Evolutionary conservation across 495 filamentous ascomycete genomes (phyloP), one percentile per base, ranked within the genome.

Genomic region (Xylaria scruposa): DNA sequence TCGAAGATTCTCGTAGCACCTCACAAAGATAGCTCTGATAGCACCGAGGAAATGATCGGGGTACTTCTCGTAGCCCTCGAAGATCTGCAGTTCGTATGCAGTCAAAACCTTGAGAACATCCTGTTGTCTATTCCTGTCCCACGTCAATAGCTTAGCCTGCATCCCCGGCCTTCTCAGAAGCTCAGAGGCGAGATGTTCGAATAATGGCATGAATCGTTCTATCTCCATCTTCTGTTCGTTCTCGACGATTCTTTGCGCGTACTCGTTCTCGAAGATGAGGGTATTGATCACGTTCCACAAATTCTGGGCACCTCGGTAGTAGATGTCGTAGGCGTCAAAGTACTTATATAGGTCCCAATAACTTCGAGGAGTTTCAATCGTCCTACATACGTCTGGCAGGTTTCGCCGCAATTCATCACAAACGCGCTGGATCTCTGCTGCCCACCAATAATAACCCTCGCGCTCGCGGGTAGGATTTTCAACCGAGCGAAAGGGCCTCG

Each of bases 281-380:
- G 70, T 72, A 12, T 75, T 51, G 24, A 85, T 67, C 8, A 85
- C 80, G 4, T 71, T 70, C 72, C 69, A 81, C 40, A 89, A 79
- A 68, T 90, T 90, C 26, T 71, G 70, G 0, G 81, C 77, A 6
- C 85, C 83, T 19, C 83, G 69, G 36, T 78, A 17, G 63, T 83
- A 85, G 33, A 89, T 83, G 64, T 90, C 88, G 53, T 79, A 68
- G 3, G 78, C 74, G 72, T 90, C 88, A 68, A 86, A 90, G 63
- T 85, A 89, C n/a, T 82, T 61, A 70, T 86, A 83, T 17, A 90
- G 66, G 26, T 85, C 76, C 60, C 76, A 71, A 68, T 74, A 85
- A 17, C 19, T 36, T 0, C 40, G 31, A 1, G 73, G 73, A 0
- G 67, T 44, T 15, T 53, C 75, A 40, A 85, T 76, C 53, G 64